These are phyloP conservation scores for Russula sp. DNA, from an alignment of 768 basidiomycete genomes.

Conservation along the genomic window DNA sequence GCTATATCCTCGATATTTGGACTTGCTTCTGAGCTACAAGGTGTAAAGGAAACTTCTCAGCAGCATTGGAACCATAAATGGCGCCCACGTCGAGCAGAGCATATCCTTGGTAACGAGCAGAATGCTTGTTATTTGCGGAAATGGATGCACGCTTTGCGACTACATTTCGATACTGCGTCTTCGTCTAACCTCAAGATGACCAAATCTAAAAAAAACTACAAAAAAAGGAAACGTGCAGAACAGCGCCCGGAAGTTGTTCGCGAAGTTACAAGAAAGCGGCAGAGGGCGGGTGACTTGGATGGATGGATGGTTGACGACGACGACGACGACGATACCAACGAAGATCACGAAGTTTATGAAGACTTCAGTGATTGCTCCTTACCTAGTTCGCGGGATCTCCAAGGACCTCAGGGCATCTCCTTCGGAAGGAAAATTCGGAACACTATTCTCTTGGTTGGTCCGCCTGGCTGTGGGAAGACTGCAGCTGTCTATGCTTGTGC, in stretches of 20 bases:
- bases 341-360: background rate
- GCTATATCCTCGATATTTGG: slow-evolving; percentile 14
- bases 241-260: slow-evolving; percentile 21
- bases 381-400: slow-evolving; percentile 2
- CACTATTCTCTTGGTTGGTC: slow-evolving; percentile 80
- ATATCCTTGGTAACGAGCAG: slow-evolving; percentile 74
- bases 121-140: slow-evolving; percentile 66
- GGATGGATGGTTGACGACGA: slow-evolving; percentile 22
- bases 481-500: slow-evolving; percentile 92
- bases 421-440: slow-evolving; percentile 62
- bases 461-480: slow-evolving; percentile 84
- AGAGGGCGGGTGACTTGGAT: slow-evolving; percentile 14
- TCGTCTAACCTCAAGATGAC: slow-evolving; percentile 13
- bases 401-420: slow-evolving; percentile 18
- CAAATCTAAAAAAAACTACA: slow-evolving; percentile 3
- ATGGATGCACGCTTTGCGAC: slow-evolving; percentile 69
- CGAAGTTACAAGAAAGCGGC: slow-evolving; percentile 21
- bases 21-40: slow-evolving; percentile 6
- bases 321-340: slow-evolving; percentile 5
- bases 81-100: slow-evolving; percentile 63
- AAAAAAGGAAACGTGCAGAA: slow-evolving; percentile 15
- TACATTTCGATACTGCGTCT: slow-evolving; percentile 40
- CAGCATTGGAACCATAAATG: slow-evolving; percentile 70
- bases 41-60: slow-evolving; percentile 27
- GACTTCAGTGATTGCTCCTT: slow-evolving; percentile 1